These are phyloP conservation scores for Huntiella bhutanensis DNA, from an alignment of 2,329 filamentous ascomycete species.

Conservation along the genomic window DNA sequence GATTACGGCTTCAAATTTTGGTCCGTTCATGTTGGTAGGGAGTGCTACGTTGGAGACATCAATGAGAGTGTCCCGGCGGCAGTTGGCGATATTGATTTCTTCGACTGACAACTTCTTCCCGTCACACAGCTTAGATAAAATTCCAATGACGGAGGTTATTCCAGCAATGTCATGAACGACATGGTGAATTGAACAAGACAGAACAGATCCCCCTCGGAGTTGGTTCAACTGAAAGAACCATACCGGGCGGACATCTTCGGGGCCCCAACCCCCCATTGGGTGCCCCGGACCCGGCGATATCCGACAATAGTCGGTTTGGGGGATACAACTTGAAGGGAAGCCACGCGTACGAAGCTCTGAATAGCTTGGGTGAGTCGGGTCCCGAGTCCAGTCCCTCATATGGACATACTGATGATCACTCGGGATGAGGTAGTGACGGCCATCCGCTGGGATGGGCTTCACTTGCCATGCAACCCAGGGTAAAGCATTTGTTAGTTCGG, in stretches of 20 bases:
- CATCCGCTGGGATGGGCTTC: neutral
- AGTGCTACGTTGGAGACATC: neutral
- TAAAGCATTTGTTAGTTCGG: neutral
- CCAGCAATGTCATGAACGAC: neutral
- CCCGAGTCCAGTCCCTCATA: neutral
- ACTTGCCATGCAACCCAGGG: constrained; percentile 1
- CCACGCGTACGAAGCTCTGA: neutral
- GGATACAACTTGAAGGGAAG: neutral
- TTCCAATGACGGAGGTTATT: neutral
- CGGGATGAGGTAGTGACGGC: neutral
- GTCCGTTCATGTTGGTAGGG: neutral
- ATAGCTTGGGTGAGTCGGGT: neutral
- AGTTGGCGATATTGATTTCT: neutral
- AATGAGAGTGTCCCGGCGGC: neutral
- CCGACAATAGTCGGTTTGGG: neutral
- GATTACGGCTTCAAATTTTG: too few species aligned
- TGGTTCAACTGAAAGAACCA: constrained; percentile 3
- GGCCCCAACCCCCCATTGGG: neutral
- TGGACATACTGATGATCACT: neutral
- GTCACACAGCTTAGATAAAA: neutral
- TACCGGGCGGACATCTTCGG: neutral
- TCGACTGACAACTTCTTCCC: neutral
- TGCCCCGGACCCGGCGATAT: neutral
- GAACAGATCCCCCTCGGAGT: neutral
- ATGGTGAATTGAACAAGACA: neutral